These are phyloP conservation scores for Lachancea kluyveri DNA, from an alignment of 805 yeast genomes.

Conservation along the genomic window DNA sequence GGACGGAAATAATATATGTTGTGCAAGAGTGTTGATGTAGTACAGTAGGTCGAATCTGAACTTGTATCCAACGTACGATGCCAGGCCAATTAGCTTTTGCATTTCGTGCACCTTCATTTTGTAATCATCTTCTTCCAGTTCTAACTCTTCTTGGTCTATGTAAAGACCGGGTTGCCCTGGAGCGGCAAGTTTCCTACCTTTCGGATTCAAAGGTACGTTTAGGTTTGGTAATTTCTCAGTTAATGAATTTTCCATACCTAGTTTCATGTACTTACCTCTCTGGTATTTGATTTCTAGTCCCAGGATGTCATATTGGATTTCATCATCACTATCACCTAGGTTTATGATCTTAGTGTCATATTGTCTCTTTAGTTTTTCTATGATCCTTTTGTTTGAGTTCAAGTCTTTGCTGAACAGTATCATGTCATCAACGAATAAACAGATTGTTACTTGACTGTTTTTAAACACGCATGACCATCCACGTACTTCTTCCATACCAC, in stretches of 20 bases:
- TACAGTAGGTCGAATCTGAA: conserved; percentile 10
- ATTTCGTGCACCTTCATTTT: conserved; percentile 7
- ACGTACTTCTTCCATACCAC: conserved; percentile 5
- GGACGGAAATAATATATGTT: conserved; percentile 5
- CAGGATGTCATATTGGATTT: conserved; percentile 12
- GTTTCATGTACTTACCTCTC: conserved; percentile 4
- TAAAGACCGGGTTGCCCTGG: conserved; percentile 11
- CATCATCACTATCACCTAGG: conserved; percentile 8
- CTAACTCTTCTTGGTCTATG: conserved; percentile 6
- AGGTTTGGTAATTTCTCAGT: conserved; percentile 8
- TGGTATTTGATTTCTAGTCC: conserved; percentile 12
- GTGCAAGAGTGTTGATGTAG: conserved; percentile 11
- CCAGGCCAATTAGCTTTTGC: too few species aligned
- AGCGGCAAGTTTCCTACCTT: conserved; percentile 4
- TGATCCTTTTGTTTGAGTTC: neutral
- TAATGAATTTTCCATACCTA: conserved; percentile 12
- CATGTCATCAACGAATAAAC: conserved; percentile 15
- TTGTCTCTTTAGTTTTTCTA: conserved; percentile 1
- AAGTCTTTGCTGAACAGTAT: conserved; percentile 7
- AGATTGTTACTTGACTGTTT: conserved; percentile 4
- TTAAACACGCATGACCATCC: conserved; percentile 13
- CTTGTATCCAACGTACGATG: conserved; percentile 12
- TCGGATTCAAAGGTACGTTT: too few species aligned
- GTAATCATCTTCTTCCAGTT: conserved; percentile 3
- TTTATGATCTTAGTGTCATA: conserved; percentile 13